A percentile compares a stretch with the other conserved stretches of the same genome.
These are phyloP conservation scores for Fraxinus xanthoxyloides DNA, from an alignment of 305 asterid species.

Conservation along the genomic window DNA sequence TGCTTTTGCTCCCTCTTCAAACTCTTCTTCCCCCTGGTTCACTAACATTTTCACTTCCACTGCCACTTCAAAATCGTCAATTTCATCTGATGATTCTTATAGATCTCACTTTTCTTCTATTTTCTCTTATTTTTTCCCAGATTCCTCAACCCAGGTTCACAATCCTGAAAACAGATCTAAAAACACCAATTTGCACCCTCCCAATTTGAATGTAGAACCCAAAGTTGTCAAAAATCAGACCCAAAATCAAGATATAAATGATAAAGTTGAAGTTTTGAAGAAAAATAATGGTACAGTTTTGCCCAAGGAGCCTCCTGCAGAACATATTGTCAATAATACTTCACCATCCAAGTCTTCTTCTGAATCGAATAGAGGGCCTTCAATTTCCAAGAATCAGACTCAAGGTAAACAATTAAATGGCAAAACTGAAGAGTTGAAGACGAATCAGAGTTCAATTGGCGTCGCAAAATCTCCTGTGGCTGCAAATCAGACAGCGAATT, in stretches of 20 bases:
- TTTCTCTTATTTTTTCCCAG: conserved; percentile 50
- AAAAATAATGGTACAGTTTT: conserved; percentile 13
- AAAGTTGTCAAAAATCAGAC: conserved; percentile 6
- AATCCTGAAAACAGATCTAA: conserved; percentile 43
- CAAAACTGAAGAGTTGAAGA: conserved; percentile 43
- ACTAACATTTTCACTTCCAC: conserved; percentile 34
- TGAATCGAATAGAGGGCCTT: conserved; percentile 20
- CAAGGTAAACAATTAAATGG: conserved; percentile 16
- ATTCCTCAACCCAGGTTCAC: conserved; percentile 31
- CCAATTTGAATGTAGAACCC: background rate
- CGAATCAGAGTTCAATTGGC: conserved; percentile 41
- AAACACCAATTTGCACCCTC: background rate
- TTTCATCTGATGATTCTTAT: conserved; percentile 31
- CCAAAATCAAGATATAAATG: background rate
- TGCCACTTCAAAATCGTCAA: conserved; percentile 15
- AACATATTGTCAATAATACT: conserved; percentile 15
- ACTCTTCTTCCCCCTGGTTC: conserved; percentile 71
- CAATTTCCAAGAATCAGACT: conserved; percentile 29
- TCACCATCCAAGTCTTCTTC: conserved; percentile 26
- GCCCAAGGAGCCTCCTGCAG: conserved; percentile 17
- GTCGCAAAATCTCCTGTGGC: conserved; percentile 27
- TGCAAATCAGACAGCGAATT: conserved; percentile 21
- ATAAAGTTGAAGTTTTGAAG: background rate
- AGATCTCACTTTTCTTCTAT: conserved; percentile 66
- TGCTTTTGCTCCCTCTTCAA: conserved; percentile 56